Conservation (phyloP, 768 basidiomycete genomes). For the Xerocomus spinulosus region DNA sequence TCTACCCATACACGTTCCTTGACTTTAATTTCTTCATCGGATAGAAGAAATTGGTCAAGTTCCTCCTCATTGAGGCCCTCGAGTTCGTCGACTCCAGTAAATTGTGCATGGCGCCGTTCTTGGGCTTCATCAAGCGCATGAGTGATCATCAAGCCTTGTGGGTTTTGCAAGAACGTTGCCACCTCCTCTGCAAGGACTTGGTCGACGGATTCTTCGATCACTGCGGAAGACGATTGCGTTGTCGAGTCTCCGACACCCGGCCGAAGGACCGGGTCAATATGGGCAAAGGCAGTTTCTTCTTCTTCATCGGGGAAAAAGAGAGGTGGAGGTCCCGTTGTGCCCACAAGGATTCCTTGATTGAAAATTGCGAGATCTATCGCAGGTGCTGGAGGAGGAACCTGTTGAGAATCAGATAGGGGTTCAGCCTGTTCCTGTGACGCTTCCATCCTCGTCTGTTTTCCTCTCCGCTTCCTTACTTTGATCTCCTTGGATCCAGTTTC, state of each 20-base stretch:
- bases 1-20: slow-evolving; percentile 95
- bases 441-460: slow-evolving; percentile 40
- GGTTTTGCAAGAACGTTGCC: slow-evolving; percentile 55
- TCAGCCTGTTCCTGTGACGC: slow-evolving; percentile 33
- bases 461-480: slow-evolving; percentile 28
- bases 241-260: slow-evolving; percentile 14
- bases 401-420: slow-evolving; percentile 10
- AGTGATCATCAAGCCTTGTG: slow-evolving; percentile 54
- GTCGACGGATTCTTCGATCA: slow-evolving; percentile 58
- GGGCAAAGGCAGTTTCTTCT: slow-evolving; percentile 36
- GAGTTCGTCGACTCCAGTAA: slow-evolving; percentile 53
- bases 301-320: slow-evolving; percentile 45
- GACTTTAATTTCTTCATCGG: slow-evolving; percentile 74
- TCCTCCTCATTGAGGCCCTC: slow-evolving; percentile 87
- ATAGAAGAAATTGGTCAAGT: slow-evolving; percentile 73
- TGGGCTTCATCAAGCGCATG: slow-evolving; percentile 67
- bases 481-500: slow-evolving; percentile 31
- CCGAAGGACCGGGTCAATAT: slow-evolving; percentile 57
- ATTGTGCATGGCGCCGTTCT: slow-evolving; percentile 51
- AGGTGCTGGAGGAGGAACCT: slow-evolving; percentile 16
- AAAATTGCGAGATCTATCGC: slow-evolving; percentile 56
- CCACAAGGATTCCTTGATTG: slow-evolving; percentile 63
- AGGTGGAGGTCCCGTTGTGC: slow-evolving; percentile 37
- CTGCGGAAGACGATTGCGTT: slow-evolving; percentile 27
- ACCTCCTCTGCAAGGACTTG: slow-evolving; percentile 68